A percentile compares a stretch with the other conserved stretches of the same genome.
Evolutionary conservation across 192 early-diverging fungal genomes (phyloP).

Genomic region (Mortierella alpina): DNA sequence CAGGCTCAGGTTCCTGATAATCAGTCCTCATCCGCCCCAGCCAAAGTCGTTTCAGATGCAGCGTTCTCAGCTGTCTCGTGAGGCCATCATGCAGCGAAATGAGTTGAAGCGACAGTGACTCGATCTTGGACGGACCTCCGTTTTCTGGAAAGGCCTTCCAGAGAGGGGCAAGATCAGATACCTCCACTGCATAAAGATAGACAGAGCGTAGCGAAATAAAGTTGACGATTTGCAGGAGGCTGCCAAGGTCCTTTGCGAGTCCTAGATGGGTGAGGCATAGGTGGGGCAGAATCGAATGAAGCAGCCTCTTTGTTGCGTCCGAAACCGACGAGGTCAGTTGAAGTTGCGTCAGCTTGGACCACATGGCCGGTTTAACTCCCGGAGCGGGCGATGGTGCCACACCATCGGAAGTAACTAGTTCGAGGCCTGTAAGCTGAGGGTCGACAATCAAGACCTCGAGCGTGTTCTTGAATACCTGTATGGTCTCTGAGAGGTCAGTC

Average conservation of each 20-base stretch:
- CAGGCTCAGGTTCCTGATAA: too few relatives aligned
- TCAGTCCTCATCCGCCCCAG: too few relatives aligned
- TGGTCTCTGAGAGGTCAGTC: not conserved
- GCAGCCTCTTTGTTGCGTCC: not conserved
- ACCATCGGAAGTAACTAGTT: not conserved
- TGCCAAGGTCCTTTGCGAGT: not conserved
- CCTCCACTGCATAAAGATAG: not conserved
- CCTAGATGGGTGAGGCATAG: not conserved
- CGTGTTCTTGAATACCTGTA: not conserved
- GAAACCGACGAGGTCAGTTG: not conserved
- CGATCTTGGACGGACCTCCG: constrained; percentile 58
- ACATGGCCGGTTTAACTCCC: not conserved
- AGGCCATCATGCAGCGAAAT: not conserved
- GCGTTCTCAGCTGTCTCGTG: too few relatives aligned
- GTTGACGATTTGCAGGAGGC: not conserved
- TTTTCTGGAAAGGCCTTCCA: constrained; percentile 44
- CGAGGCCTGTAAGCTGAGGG: not conserved
- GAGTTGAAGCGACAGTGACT: constrained; percentile 59
- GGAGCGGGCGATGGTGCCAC: too few relatives aligned
- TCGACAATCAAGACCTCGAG: not conserved
- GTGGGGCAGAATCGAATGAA: not conserved
- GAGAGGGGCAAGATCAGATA: not conserved
- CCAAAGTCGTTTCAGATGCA: too few relatives aligned
- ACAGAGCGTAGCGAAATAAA: not conserved
- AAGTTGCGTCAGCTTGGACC: not conserved